Conservation (phyloP, 2,329 filamentous ascomycete genomes). For the Colletotrichum sp. region DNA sequence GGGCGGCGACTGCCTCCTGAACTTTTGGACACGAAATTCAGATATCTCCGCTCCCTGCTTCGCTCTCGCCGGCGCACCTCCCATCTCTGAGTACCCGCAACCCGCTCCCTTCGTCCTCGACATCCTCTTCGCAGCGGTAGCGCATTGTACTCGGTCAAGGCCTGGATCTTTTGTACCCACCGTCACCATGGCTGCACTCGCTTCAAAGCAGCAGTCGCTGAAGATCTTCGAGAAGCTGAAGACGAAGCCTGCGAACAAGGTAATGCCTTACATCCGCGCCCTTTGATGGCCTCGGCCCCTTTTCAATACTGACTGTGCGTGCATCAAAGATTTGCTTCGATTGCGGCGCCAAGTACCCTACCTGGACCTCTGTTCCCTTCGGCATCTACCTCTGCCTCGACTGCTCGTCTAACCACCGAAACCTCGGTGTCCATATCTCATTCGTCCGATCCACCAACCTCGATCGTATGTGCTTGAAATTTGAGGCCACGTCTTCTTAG, state of each 20-base stretch:
- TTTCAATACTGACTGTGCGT: conserved; percentile 21
- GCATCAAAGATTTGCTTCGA: conserved; percentile 88
- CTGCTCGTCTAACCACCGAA: conserved; percentile 95
- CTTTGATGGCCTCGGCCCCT: conserved; percentile 15
- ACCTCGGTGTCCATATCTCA: conserved; percentile 97
- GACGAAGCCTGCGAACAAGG: conserved; percentile 93
- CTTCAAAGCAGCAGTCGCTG: conserved; percentile 92
- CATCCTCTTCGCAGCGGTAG: not conserved
- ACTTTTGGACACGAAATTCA: conserved; percentile 24
- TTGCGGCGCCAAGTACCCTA: conserved; percentile 96
- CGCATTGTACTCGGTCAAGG: not conserved
- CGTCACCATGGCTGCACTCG: conserved; percentile 68
- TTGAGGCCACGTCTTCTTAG: not conserved
- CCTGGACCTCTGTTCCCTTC: conserved; percentile 96
- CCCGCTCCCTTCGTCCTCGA: not conserved
- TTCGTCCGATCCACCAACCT: conserved; percentile 99
- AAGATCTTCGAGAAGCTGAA: conserved; percentile 98
- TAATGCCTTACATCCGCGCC: conserved; percentile 43
- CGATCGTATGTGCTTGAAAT: conserved; percentile 74
- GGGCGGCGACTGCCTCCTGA: conserved; percentile 22
- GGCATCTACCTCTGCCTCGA: conserved; percentile 98
- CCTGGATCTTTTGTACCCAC: not conserved
- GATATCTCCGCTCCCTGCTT: conserved; percentile 14
- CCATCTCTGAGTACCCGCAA: conserved; percentile 2
- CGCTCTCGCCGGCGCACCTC: conserved; percentile 4